Evolutionary conservation across 352 stramenopile genomes (phyloP).

Genomic region (Pythium volutum): DNA sequence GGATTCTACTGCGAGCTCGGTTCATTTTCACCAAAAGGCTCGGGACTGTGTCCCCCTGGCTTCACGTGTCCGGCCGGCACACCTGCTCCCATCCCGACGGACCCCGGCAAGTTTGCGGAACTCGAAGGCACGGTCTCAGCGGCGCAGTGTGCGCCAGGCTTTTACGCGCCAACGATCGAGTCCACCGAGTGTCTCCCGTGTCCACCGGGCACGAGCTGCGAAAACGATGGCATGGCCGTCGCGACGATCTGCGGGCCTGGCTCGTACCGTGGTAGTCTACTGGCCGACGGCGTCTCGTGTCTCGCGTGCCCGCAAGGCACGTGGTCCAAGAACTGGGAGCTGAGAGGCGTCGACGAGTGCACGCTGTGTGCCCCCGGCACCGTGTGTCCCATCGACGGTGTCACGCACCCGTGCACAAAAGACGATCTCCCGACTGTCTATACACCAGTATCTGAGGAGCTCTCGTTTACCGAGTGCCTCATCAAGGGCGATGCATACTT

Average conservation of each 20-base stretch:
- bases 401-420: slow-evolving; percentile 91
- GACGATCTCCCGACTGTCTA: slow-evolving; percentile 93
- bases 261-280: slow-evolving; percentile 88
- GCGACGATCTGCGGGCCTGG: slow-evolving; percentile 92
- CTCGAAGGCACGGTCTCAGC: slow-evolving; percentile 90
- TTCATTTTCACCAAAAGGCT: slow-evolving; percentile 90
- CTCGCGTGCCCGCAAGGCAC: slow-evolving; percentile 91
- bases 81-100: slow-evolving; percentile 90
- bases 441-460: slow-evolving; percentile 71
- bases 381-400: slow-evolving; percentile 94
- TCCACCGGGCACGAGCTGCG: slow-evolving; percentile 90
- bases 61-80: slow-evolving; percentile 95
- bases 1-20: slow-evolving; percentile 96
- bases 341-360: slow-evolving; percentile 93
- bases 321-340: slow-evolving; percentile 98
- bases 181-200: slow-evolving; percentile 91
- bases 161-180: slow-evolving; percentile 96
- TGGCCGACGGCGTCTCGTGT: slow-evolving; percentile 89
- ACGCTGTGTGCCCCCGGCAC: slow-evolving; percentile 89
- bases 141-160: slow-evolving; percentile 92
- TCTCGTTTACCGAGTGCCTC: slow-evolving; percentile 89
- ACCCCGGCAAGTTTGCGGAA: slow-evolving; percentile 89
- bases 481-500: slow-evolving; percentile 84
- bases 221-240: slow-evolving; percentile 85
- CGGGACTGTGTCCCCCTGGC: slow-evolving; percentile 90